Percentiles rank a stretch among this genome's conserved stretches.
phyloP scores from a whole-genome alignment of 1,284 basidiomycete species.

The Leccinum griseonigrum region DNA sequence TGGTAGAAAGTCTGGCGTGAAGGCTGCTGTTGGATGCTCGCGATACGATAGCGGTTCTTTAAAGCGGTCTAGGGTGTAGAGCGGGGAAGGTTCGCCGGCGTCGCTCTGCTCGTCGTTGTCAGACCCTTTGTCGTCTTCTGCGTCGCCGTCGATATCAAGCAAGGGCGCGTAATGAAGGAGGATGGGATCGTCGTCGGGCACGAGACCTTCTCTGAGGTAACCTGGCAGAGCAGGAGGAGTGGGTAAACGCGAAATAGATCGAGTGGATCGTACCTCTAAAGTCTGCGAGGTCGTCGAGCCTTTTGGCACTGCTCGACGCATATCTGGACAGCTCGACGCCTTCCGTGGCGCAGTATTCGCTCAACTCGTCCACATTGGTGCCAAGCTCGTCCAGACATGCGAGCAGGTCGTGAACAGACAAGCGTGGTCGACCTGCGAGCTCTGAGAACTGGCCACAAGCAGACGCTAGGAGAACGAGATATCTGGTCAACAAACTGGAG shows the following conservation, averaged over 20 bases:
- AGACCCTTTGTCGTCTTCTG: slow-evolving; percentile 37
- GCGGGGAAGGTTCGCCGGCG: slow-evolving; percentile 19
- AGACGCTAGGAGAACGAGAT: slow-evolving; percentile 58
- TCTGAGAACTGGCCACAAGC: slow-evolving; percentile 70
- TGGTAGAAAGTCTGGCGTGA: slow-evolving; percentile 33
- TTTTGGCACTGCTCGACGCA: slow-evolving; percentile 53
- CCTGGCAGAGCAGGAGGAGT: slow-evolving; percentile 37
- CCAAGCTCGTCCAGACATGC: slow-evolving; percentile 73
- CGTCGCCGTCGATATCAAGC: slow-evolving; percentile 33
- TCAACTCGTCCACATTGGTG: slow-evolving; percentile 63
- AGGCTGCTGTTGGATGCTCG: slow-evolving; percentile 23
- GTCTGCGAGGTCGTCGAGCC: slow-evolving; percentile 68
- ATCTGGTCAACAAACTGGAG: slow-evolving; percentile 70
- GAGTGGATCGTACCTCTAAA: slow-evolving; percentile 52
- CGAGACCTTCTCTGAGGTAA: slow-evolving; percentile 57
- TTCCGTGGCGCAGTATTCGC: slow-evolving; percentile 59
- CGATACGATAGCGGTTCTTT: slow-evolving; percentile 24
- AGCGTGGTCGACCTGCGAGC: slow-evolving; percentile 59
- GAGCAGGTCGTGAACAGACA: slow-evolving; percentile 57
- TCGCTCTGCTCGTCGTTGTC: slow-evolving; percentile 30
- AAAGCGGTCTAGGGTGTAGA: slow-evolving; percentile 8
- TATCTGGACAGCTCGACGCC: slow-evolving; percentile 66
- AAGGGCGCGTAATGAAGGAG: slow-evolving; percentile 50
- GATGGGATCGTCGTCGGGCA: slow-evolving; percentile 53
- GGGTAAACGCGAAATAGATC: slow-evolving; percentile 4